These are phyloP conservation scores for Cryptosporidium viatorum DNA, from an alignment of 169 alveolate genomes.

Conservation along the genomic window DNA sequence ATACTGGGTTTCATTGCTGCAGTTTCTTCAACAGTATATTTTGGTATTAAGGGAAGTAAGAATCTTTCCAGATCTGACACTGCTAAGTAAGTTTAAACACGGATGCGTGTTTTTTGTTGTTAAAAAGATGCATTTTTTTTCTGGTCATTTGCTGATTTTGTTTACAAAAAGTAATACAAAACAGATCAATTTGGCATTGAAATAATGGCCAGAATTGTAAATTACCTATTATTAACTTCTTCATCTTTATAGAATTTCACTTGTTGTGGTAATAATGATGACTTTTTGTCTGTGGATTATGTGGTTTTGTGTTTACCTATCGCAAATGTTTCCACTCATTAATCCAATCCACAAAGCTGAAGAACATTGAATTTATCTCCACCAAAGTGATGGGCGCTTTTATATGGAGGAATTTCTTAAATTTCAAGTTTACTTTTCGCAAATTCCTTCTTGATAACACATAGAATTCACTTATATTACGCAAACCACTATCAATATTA, in stretches of 20 bases:
- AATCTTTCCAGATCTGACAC: slow-evolving; percentile 61
- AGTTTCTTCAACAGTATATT: slow-evolving; percentile 47
- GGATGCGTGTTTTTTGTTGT: background rate
- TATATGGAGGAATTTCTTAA: background rate
- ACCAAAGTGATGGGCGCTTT: background rate
- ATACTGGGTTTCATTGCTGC: slow-evolving; percentile 72
- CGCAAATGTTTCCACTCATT: slow-evolving; percentile 69
- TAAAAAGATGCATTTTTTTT: background rate
- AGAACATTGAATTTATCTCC: slow-evolving; percentile 33
- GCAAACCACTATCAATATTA: background rate
- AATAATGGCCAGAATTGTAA: background rate
- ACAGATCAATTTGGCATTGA: background rate
- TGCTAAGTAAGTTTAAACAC: slow-evolving; percentile 64
- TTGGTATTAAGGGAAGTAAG: slow-evolving; percentile 71
- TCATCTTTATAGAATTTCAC: slow-evolving; percentile 20
- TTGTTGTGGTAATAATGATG: slow-evolving; percentile 74
- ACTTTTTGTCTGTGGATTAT: slow-evolving; percentile 70
- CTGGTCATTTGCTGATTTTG: background rate
- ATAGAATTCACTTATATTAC: background rate
- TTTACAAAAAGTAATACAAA: background rate
- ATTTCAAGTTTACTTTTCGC: background rate
- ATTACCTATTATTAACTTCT: background rate
- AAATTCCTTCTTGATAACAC: background rate
- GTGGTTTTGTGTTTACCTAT: slow-evolving; percentile 71
- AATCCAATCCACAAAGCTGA: slow-evolving; percentile 70